These are phyloP conservation scores for Gamarada debralockiae DNA, from an alignment of 495 filamentous ascomycete genomes.

Conservation along the genomic window DNA sequence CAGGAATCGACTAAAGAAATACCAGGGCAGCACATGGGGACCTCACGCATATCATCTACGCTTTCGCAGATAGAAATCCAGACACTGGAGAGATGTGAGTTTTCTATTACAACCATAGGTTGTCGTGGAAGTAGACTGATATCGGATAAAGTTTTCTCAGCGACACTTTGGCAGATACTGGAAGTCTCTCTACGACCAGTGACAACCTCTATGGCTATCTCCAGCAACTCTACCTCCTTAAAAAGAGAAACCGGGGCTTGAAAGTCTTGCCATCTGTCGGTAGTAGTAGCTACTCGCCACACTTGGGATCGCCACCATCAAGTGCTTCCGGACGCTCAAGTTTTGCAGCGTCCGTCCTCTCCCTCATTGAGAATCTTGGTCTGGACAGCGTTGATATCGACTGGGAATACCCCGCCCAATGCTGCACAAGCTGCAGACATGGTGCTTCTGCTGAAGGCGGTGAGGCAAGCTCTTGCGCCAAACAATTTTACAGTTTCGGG, in stretches of 20 bases:
- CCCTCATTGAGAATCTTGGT: conserved; percentile 60
- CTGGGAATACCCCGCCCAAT: conserved; percentile 57
- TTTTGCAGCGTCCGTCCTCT: conserved; percentile 65
- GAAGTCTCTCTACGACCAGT: conserved; percentile 62
- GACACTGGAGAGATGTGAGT: conserved; percentile 57
- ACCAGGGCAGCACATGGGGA: conserved; percentile 33
- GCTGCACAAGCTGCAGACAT: conserved; percentile 60
- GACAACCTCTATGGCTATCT: conserved; percentile 74
- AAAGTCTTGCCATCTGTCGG: conserved; percentile 87
- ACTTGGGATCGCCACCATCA: conserved; percentile 68
- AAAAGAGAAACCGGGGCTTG: conserved; percentile 78
- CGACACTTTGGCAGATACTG: conserved; percentile 59
- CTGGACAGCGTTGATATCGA: conserved; percentile 58
- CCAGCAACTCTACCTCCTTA: conserved; percentile 84
- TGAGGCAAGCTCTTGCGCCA: conserved; percentile 54
- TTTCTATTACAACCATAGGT: background rate
- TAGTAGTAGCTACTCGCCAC: conserved; percentile 79
- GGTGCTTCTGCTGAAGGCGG: conserved; percentile 64
- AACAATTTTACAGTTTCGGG: conserved; percentile 66
- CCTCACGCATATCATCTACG: conserved; percentile 82
- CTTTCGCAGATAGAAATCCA: conserved; percentile 60
- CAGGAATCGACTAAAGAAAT: conserved; percentile 21
- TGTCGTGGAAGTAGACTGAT: background rate
- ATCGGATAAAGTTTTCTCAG: background rate
- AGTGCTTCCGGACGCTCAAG: conserved; percentile 47